Evolutionary conservation across 2,329 filamentous ascomycete genomes (phyloP).

Genomic region (Botrytis tulipae): DNA sequence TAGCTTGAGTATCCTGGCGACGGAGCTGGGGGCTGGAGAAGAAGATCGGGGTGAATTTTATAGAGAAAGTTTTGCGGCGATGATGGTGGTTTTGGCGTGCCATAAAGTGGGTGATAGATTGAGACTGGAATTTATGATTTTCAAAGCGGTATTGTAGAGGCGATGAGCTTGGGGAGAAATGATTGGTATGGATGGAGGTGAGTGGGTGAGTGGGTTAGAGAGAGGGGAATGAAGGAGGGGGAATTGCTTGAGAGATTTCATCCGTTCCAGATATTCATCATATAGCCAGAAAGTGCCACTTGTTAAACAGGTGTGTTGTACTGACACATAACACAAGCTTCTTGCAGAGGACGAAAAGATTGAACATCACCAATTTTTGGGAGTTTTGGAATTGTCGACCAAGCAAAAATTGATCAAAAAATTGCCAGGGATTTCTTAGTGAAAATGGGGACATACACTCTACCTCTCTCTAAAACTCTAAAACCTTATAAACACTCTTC

Average conservation of each 20-base stretch:
- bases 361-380: too few relatives aligned
- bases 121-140: background rate
- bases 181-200: background rate
- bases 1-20: background rate
- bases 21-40: background rate
- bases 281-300: too few relatives aligned
- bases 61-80: background rate
- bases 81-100: background rate
- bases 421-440: too few relatives aligned
- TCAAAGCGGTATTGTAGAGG: background rate
- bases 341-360: too few relatives aligned
- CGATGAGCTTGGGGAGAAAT: background rate
- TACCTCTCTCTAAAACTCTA: too few relatives aligned
- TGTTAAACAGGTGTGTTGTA: too few relatives aligned
- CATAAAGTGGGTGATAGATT: background rate
- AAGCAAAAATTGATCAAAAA: too few relatives aligned
- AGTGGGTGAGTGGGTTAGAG: too few relatives aligned
- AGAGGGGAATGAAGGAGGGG: background rate
- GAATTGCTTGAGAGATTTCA: background rate
- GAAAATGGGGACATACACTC: too few relatives aligned
- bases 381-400: too few relatives aligned
- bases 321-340: too few relatives aligned
- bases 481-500: too few relatives aligned
- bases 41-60: background rate
- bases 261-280: background rate